Evolutionary conservation across 768 basidiomycete genomes (phyloP).

Genomic region (Hydnomerulius pinastri): DNA sequence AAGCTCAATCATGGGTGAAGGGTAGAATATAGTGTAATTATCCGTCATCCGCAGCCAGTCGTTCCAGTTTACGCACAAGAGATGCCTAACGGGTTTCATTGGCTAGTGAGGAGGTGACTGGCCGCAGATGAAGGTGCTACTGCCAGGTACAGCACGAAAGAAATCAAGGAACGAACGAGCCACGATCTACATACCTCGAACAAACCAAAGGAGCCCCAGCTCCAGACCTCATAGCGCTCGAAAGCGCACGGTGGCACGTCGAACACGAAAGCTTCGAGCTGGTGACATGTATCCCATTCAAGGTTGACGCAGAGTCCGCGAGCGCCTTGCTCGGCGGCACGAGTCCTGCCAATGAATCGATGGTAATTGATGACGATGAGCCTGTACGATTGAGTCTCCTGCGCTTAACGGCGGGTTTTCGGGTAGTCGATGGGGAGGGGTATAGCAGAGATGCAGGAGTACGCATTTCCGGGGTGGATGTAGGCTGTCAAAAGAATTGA

Average conservation of each 20-base stretch:
- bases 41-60: not conserved
- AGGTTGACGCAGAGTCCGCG: conserved; percentile 23
- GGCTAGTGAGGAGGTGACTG: not conserved
- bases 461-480: conserved; percentile 14
- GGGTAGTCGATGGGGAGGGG: conserved; percentile 8
- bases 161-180: not conserved
- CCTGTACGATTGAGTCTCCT: conserved; percentile 22
- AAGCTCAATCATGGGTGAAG: no score
- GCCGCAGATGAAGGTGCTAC: not conserved
- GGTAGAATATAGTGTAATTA: not conserved
- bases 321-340: conserved; percentile 16
- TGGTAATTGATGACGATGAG: not conserved
- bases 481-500: no score
- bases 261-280: conserved; percentile 27
- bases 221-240: conserved; percentile 18
- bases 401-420: conserved; percentile 26
- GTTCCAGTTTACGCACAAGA: not conserved
- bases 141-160: not conserved
- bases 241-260: conserved; percentile 31
- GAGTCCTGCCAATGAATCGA: conserved; percentile 18
- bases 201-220: conserved; percentile 12
- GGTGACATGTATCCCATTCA: not conserved
- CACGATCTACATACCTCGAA: conserved; percentile 17
- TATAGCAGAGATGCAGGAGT: conserved; percentile 14
- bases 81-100: not conserved